phyloP scores from a whole-genome alignment of 768 basidiomycete genomes.

The Boletus barrowsii region DNA sequence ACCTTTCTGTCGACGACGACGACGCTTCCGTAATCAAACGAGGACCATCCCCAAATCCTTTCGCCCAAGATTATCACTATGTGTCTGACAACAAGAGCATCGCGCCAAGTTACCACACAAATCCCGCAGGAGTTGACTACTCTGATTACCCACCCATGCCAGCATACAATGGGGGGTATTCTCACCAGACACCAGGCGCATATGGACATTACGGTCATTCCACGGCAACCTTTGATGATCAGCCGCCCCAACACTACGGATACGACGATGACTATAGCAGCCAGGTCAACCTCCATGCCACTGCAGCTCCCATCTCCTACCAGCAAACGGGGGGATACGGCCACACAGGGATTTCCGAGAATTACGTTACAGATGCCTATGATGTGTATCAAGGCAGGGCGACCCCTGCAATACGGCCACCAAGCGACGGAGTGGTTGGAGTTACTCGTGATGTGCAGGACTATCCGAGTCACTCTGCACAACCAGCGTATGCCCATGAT shows the following conservation, averaged over 20 bases:
- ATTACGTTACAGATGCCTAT: conserved; percentile 43
- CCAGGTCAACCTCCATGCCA: conserved; percentile 52
- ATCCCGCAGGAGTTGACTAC: conserved; percentile 41
- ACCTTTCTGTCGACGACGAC: conserved; percentile 75
- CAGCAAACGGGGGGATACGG: conserved; percentile 29
- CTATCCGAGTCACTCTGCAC: conserved; percentile 31
- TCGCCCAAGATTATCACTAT: conserved; percentile 56
- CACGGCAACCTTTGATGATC: conserved; percentile 50
- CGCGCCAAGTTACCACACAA: conserved; percentile 35
- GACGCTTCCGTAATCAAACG: conserved; percentile 54
- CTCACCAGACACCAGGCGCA: conserved; percentile 49
- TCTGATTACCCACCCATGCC: conserved; percentile 70
- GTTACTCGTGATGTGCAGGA: conserved; percentile 40
- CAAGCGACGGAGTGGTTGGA: conserved; percentile 31
- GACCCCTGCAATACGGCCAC: conserved; percentile 32
- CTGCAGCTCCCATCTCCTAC: conserved; percentile 59
- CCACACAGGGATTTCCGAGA: conserved; percentile 21
- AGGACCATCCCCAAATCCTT: conserved; percentile 51
- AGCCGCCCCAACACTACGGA: conserved; percentile 43
- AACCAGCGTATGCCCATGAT: conserved; percentile 26
- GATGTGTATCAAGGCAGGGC: conserved; percentile 56
- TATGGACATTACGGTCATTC: conserved; percentile 61
- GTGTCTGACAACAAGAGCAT: conserved; percentile 46
- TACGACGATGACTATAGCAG: conserved; percentile 75
- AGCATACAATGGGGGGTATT: conserved; percentile 63